A percentile compares a stretch with the other conserved stretches of the same genome.
Conservation (phyloP, 129 eudicot genomes). For the Rutidosis leptorrhynchoides region DNA sequence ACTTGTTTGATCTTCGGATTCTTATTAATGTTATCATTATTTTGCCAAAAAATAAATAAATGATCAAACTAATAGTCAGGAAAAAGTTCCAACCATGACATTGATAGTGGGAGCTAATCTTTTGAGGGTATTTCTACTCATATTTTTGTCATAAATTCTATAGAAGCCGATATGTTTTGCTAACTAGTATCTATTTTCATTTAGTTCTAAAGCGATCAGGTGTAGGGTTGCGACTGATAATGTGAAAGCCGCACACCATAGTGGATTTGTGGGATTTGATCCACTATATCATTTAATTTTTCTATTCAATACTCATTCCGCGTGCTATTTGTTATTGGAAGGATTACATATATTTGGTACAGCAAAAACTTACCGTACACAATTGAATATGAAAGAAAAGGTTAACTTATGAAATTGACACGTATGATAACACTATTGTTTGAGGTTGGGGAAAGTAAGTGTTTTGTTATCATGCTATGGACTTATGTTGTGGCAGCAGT, state of each 20-base stretch:
- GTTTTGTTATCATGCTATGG: conserved; percentile 59
- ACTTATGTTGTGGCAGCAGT: conserved; percentile 40
- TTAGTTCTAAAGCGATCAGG: conserved; percentile 52
- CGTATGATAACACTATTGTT: conserved; percentile 57
- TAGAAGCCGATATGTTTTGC: conserved; percentile 6
- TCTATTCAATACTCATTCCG: conserved; percentile 63
- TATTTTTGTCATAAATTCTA: neutral
- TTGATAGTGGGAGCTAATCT: conserved; percentile 66
- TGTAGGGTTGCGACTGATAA: conserved; percentile 31
- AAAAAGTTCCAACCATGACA: conserved; percentile 61
- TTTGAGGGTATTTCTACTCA: conserved; percentile 35
- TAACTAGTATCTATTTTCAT: neutral
- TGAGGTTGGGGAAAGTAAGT: conserved; percentile 50
- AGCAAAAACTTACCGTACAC: neutral
- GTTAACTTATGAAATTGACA: conserved; percentile 16
- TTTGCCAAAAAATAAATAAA: too few species aligned
- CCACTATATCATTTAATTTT: conserved; percentile 54
- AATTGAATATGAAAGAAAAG: neutral
- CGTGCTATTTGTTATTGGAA: conserved; percentile 71
- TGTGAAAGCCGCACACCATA: conserved; percentile 42
- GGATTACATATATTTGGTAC: neutral
- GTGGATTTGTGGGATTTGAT: conserved; percentile 58
- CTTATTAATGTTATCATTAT: neutral
- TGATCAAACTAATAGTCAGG: conserved; percentile 40
- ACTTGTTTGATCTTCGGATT: neutral